phyloP scores from a whole-genome alignment of 2,329 filamentous ascomycete genomes.

The Cladosporium sp. region DNA sequence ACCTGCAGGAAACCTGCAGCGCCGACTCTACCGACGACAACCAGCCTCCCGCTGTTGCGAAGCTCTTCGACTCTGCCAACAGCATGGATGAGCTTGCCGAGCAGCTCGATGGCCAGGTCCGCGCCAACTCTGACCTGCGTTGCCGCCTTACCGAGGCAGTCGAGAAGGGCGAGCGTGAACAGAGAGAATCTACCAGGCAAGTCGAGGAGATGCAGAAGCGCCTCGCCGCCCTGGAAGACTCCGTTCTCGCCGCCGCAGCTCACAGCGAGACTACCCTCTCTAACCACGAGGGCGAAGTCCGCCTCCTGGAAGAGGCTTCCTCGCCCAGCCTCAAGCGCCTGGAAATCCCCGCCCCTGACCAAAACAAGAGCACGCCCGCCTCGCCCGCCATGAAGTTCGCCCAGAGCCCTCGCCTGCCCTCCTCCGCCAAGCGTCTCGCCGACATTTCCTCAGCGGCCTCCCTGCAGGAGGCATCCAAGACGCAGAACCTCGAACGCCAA shows the following conservation, averaged over 20 bases:
- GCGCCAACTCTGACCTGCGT: constrained; percentile 71
- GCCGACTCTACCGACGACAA: constrained; percentile 34
- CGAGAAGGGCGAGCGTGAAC: constrained; percentile 75
- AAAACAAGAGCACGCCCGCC: constrained; percentile 43
- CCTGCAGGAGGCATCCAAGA: constrained; percentile 60
- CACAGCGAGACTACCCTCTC: constrained; percentile 78
- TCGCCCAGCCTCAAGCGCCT: constrained; percentile 72
- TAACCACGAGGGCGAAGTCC: constrained; percentile 81
- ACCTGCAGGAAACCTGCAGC: constrained; percentile 59
- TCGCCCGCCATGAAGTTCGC: neutral
- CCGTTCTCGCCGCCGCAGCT: constrained; percentile 75
- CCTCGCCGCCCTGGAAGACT: constrained; percentile 77
- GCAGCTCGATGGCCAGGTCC: constrained; percentile 74
- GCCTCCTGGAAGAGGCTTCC: constrained; percentile 69
- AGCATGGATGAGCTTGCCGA: constrained; percentile 74
- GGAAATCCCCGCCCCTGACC: constrained; percentile 24
- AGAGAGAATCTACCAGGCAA: constrained; percentile 70
- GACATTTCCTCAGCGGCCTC: constrained; percentile 51
- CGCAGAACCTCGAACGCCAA: constrained; percentile 69
- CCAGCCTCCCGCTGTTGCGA: constrained; percentile 46
- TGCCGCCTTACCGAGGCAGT: constrained; percentile 74
- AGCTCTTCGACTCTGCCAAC: constrained; percentile 67
- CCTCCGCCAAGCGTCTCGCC: constrained; percentile 42
- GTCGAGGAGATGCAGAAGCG: constrained; percentile 80
- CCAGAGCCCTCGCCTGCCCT: constrained; percentile 51